phyloP scores from a whole-genome alignment of 352 stramenopile genomes.

The Phytophthora ohioensis region DNA sequence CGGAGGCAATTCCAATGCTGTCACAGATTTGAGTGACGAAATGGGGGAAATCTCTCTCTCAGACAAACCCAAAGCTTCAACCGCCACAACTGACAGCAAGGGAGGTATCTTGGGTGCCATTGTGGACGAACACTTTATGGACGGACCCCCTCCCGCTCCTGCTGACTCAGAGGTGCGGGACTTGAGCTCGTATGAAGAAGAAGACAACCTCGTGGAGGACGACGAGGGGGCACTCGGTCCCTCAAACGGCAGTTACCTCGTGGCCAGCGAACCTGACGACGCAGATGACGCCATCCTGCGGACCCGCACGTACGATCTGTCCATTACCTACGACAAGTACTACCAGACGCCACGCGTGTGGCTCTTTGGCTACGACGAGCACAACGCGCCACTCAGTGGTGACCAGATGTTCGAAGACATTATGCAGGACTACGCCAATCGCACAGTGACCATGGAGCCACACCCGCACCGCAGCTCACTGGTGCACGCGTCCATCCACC shows the following conservation, averaged over 20 bases:
- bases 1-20: constrained; percentile 27
- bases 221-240: constrained; percentile 61
- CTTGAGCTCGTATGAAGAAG: constrained; percentile 77
- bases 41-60: constrained; percentile 72
- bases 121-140: constrained; percentile 76
- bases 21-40: constrained; percentile 62
- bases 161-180: constrained; percentile 48
- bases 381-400: constrained; percentile 85
- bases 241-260: constrained; percentile 51
- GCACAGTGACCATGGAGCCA: constrained; percentile 98
- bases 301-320: constrained; percentile 98
- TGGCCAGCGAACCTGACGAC: constrained; percentile 81
- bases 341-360: constrained; percentile 99
- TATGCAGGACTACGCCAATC: constrained; percentile 99
- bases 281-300: constrained; percentile 93
- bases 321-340: constrained; percentile 99
- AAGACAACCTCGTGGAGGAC: constrained; percentile 81
- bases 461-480: constrained; percentile 94
- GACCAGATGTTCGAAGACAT: constrained; percentile 99
- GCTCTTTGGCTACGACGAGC: constrained; percentile 97
- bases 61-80: constrained; percentile 21
- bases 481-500: constrained; percentile 97
- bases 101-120: constrained; percentile 68
- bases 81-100: background rate
- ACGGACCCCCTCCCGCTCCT: constrained; percentile 12